A percentile compares a stretch with the other conserved stretches of the same genome.
Evolutionary conservation across 108 stramenopile genomes (phyloP).

Genomic region (Cyclotella distinguenda): DNA sequence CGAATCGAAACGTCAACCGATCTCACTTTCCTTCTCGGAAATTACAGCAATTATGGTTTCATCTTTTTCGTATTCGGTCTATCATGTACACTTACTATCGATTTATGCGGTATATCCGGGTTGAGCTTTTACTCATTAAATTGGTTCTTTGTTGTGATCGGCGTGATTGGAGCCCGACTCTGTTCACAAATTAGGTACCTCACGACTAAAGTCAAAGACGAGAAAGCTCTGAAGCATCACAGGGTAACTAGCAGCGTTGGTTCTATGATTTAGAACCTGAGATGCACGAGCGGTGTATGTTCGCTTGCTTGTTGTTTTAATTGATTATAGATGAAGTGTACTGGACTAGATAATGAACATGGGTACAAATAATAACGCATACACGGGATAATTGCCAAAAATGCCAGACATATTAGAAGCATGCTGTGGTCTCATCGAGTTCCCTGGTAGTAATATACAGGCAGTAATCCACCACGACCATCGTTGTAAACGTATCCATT

Average conservation of each 20-base stretch:
- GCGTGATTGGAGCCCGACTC: conserved; percentile 35
- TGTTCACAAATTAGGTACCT: conserved; percentile 47
- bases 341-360: not conserved
- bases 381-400: not conserved
- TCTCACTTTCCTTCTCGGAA: not conserved
- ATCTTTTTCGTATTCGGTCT: conserved; percentile 46
- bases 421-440: not conserved
- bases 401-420: no score
- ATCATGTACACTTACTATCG: conserved; percentile 36
- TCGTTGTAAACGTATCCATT: conserved; percentile 51
- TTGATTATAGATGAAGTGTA: no score
- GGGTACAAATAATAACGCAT: conserved; percentile 1
- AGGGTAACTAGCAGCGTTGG: conserved; percentile 45
- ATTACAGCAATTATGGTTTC: conserved; percentile 24
- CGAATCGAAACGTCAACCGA: not conserved
- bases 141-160: conserved; percentile 35
- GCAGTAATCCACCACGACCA: conserved; percentile 37
- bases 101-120: conserved; percentile 24
- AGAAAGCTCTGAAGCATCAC: conserved; percentile 45
- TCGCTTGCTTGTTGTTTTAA: no score
- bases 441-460: conserved; percentile 44
- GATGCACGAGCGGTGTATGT: no score
- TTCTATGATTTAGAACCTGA: conserved; percentile 46
- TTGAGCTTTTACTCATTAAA: conserved; percentile 32
- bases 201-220: conserved; percentile 44